These are phyloP conservation scores for Epichloe amarillans DNA, from an alignment of 2,329 filamentous ascomycete genomes.

Conservation along the genomic window DNA sequence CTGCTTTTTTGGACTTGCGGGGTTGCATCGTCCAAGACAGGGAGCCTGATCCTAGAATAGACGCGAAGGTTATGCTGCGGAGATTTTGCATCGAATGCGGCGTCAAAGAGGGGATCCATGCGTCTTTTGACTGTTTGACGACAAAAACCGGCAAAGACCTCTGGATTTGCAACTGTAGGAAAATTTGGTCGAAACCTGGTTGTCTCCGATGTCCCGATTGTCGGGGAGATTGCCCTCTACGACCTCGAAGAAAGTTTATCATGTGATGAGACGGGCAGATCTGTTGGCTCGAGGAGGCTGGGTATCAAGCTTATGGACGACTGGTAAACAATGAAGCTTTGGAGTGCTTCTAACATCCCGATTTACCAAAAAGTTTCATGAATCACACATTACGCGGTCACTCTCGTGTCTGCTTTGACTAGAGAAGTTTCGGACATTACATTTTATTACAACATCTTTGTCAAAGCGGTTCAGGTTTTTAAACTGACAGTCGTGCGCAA, in stretches of 20 bases:
- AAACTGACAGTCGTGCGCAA: no score
- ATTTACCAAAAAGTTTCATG: no score
- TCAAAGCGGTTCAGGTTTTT: no score
- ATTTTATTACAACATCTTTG: no score
- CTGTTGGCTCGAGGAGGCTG: neutral
- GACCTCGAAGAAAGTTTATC: constrained; percentile 18
- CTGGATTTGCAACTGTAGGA: constrained; percentile 26
- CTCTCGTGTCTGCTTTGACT: no score
- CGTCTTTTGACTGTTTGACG: constrained; percentile 22
- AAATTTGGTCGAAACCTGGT: constrained; percentile 23
- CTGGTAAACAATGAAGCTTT: no score
- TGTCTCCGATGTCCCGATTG: constrained; percentile 23
- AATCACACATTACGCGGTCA: no score
- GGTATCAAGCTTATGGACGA: neutral
- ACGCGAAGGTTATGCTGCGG: constrained; percentile 20
- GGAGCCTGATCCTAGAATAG: constrained; percentile 13
- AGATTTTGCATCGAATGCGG: constrained; percentile 30
- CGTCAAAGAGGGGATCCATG: constrained; percentile 24
- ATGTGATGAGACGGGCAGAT: constrained; percentile 6
- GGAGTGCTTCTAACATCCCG: no score
- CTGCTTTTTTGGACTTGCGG: constrained; percentile 18
- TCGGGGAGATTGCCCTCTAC: constrained; percentile 21
- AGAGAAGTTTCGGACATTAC: no score
- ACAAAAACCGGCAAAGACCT: constrained; percentile 25
- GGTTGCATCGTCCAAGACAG: constrained; percentile 18